Base-by-base conservation (phyloP, 2,329 filamentous ascomycete species). In the Talaromyces atroroseus region DNA sequence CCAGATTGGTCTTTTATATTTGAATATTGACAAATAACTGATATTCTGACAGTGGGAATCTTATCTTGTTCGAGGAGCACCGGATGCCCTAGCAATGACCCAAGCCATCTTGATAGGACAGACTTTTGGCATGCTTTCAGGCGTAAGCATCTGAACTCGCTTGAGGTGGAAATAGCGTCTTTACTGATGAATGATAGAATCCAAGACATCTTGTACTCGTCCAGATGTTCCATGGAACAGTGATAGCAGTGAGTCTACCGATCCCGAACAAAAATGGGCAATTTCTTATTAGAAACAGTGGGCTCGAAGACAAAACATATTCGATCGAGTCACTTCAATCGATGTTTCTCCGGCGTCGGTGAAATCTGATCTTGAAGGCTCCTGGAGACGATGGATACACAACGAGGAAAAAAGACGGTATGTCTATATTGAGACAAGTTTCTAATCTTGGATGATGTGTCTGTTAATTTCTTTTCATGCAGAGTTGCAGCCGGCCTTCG, bases 401-500 rank as follows among this genome's bases (percentile, higher is more conserved):
- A 26, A 34, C 14, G 52, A 55, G 36, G 52, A 55, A 23, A 55
- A 49, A 26, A 40, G 34, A 44, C 52, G 52, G 52, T 55, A 29
- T 20, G 50, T 44, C 10, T 21, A 8, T n/a, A 23, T 16, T 16
- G 18, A 21, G 21, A 18, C 16, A 18, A 20, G 14, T 38, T 36
- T 23, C n/a, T n/a, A n/a, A 36, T 14, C 16, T 3, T 49, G 14
- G 18, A 38, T 1, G 21, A 29, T 18, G 12, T 11, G 5, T 40
- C 12, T 18, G 23, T 20, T 49, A n/a, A 40, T 20, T 21, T 55
- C 5, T 21, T 8, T 16, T 6, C n/a, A 21, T 23, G 3, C 23
- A 55, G 52, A 16, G 52, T 49, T 7, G 52, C 52, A 2, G 23
- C 44, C 23, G 60, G 60, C 7, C 34, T 67, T 29, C 57, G 65